Evolutionary conservation across 2,329 filamentous ascomycete species (phyloP).

Genomic region (Myriosclerotinia duriaeana): DNA sequence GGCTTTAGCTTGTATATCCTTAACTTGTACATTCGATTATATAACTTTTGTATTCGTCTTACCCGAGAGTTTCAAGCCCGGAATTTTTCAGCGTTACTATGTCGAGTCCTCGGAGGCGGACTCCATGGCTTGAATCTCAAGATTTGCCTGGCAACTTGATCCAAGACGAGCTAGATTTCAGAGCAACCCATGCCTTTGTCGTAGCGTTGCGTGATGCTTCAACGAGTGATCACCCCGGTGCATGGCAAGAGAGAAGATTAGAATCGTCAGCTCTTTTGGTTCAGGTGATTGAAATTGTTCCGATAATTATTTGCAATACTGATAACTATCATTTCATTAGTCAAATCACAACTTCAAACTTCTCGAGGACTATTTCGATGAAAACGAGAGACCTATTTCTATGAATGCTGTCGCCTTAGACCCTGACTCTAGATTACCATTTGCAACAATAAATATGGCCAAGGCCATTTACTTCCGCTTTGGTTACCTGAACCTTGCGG

Average conservation of each 20-base stretch:
- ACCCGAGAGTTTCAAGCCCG: background rate
- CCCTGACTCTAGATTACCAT: background rate
- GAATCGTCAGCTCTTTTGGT: background rate
- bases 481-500: background rate
- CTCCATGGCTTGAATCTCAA: background rate
- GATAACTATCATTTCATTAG: background rate
- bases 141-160: background rate
- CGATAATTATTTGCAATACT: background rate
- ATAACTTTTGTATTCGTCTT: background rate
- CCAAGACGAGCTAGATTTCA: slow-evolving; percentile 1
- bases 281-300: background rate
- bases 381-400: background rate
- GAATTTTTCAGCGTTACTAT: background rate
- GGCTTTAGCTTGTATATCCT: background rate
- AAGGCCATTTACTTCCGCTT: slow-evolving; percentile 2
- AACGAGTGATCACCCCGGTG: background rate
- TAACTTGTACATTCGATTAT: no score
- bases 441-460: background rate
- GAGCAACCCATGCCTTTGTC: slow-evolving; percentile 3
- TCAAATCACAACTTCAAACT: background rate
- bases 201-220: background rate
- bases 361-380: background rate
- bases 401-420: background rate
- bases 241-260: background rate
- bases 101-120: no score